Evolutionary conservation across 345 rosid species (phyloP).

Genomic region (Eucalyptus marginata): DNA sequence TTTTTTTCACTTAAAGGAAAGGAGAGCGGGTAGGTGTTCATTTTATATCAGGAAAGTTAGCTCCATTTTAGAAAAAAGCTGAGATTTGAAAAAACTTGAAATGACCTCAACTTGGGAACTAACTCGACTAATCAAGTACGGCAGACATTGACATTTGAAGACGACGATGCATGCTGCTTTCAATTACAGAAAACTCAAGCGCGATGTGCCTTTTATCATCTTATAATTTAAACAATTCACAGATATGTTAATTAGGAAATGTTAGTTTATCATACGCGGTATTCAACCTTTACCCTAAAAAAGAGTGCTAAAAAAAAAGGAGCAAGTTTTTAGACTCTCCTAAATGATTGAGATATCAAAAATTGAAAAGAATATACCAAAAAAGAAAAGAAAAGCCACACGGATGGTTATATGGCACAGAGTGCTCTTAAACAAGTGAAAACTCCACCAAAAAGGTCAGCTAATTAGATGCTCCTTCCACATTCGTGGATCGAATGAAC

Average conservation of each 20-base stretch:
- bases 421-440: background rate
- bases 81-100: background rate
- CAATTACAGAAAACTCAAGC: background rate
- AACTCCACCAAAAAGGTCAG: background rate
- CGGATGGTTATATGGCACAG: background rate
- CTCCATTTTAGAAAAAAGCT: background rate
- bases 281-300: background rate
- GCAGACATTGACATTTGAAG: background rate
- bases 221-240: background rate
- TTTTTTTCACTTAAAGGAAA: background rate
- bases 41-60: background rate
- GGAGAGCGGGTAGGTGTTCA: background rate
- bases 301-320: background rate
- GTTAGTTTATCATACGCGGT: no score
- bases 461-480: background rate
- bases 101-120: background rate
- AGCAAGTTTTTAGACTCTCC: background rate
- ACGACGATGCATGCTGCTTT: background rate
- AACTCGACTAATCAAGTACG: background rate
- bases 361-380: background rate
- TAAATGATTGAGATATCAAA: background rate
- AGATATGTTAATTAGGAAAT: background rate
- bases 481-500: background rate
- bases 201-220: background rate
- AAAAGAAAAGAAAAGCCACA: background rate